Percentiles rank a stretch among this genome's conserved stretches.
Evolutionary conservation across 257 asterid species (phyloP).

Genomic region (Solanum virginianum): DNA sequence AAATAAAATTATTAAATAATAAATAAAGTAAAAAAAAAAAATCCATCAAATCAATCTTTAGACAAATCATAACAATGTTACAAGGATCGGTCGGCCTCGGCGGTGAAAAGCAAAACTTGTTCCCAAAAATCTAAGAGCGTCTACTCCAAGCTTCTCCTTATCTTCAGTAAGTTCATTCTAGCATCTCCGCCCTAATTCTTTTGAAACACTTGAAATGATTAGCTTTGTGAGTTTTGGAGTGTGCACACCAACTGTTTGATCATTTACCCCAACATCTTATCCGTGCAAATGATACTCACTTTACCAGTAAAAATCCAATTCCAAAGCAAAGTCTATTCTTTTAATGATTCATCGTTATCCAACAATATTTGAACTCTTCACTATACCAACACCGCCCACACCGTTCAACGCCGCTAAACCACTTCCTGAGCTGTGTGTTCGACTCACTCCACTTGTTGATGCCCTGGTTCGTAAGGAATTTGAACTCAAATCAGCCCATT

Average conservation of each 20-base stretch:
- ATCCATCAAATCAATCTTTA: not conserved
- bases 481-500: slow-evolving; percentile 39
- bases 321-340: slow-evolving; percentile 27
- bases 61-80: not conserved
- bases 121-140: not conserved
- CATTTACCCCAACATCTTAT: not conserved
- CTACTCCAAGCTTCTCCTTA: not conserved
- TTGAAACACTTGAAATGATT: not conserved
- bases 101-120: not conserved
- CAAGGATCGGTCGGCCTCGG: not conserved
- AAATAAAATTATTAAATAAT: too few species aligned
- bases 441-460: slow-evolving; percentile 78
- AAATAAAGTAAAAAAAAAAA: too few species aligned
- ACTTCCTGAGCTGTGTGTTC: slow-evolving; percentile 63
- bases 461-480: slow-evolving; percentile 45
- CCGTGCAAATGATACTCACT: slow-evolving; percentile 1
- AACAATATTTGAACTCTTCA: slow-evolving; percentile 69
- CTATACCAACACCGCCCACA: slow-evolving; percentile 44
- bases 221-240: not conserved
- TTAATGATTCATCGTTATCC: slow-evolving; percentile 81
- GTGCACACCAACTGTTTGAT: not conserved
- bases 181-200: not conserved
- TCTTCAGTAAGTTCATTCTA: not conserved
- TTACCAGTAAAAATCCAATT: slow-evolving; percentile 2
- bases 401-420: slow-evolving; percentile 59